Base-by-base conservation (phyloP, 345 rosid genomes). In the Iberis pinnata region DNA sequence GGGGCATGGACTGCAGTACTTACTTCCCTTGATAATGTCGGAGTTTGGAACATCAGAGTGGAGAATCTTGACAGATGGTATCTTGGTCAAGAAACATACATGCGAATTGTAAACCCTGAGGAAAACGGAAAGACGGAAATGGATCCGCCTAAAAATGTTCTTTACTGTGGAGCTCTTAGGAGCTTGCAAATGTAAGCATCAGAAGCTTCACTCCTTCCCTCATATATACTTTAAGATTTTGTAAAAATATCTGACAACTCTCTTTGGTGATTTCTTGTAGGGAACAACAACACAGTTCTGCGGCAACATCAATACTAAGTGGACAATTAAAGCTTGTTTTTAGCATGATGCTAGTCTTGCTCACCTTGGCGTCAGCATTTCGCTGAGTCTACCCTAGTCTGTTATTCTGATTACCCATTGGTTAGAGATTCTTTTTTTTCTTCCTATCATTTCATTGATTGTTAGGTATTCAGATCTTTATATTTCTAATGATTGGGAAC, bases 61-160 rank as follows among this genome's bases (percentile, higher is more conserved):
- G 98, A 92, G 64, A 92, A 88, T 66, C 84, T 92, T 12, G 95
- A 92, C 58, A 74, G 95, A 63, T 83, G 93, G 95, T 77, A 88
- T 70, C 81, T 92, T 4, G 98, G 98, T 13, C 83, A 77, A 63
- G 95, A 92, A 75, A 88, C 98, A 14, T 92, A 92, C 26, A 83
- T 88, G 88, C 77, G 64, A 65, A 78, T 92, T 31, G 25, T 73
- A 52, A 88, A 92, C 70, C 93, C 96, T 0, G 88, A 85, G 61
- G 93, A 84, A 61, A 83, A 77, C 53, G 93, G 95, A 1, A 65
- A 77, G 6, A 88, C 98, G 2, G 98, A 92, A 71, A 58, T 74
- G 77, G 75, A 27, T 6, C 75, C 81, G 0, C 98, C 98, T 2
- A 68, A 39, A 9, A 92, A 92, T 77, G 88, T 80, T 55, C 29